A percentile compares a stretch with the other conserved stretches of the same genome.
phyloP scores from a whole-genome alignment of 106 monocot genomes.

The Ottelia alismoides region DNA sequence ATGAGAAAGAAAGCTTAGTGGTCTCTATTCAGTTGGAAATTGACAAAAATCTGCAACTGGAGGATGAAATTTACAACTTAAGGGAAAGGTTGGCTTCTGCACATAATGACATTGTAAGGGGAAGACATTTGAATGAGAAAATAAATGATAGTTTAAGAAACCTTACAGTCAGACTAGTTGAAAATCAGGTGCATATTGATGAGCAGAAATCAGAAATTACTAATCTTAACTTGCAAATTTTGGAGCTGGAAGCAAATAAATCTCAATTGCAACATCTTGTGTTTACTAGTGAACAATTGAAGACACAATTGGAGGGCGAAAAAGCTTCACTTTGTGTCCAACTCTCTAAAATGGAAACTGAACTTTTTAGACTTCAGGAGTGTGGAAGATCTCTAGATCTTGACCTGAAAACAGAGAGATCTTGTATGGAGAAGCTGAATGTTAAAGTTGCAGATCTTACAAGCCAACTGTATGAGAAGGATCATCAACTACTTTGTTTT shows the following conservation, averaged over 20 bases:
- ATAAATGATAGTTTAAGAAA: conserved; percentile 35
- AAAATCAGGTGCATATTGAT: conserved; percentile 4
- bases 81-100: conserved; percentile 24
- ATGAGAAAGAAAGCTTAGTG: conserved; percentile 40
- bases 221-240: not conserved
- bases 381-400: not conserved
- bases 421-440: not conserved
- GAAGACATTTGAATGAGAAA: conserved; percentile 22
- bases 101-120: conserved; percentile 26
- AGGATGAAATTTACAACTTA: conserved; percentile 38
- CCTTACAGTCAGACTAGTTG: conserved; percentile 13
- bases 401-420: not conserved
- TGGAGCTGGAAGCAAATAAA: conserved; percentile 3
- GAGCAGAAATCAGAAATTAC: conserved; percentile 13
- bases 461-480: not conserved
- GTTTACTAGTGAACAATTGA: not conserved
- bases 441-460: not conserved
- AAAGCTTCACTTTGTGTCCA: not conserved
- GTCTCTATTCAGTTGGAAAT: conserved; percentile 4
- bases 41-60: conserved; percentile 25
- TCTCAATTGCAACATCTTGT: conserved; percentile 1
- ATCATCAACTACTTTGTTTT: too few species aligned
- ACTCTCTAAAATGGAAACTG: not conserved
- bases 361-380: not conserved
- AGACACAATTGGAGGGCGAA: not conserved